Evolutionary conservation across 306 rosid genomes (phyloP), one percentile per base, ranked within the genome.

Genomic region (Calophaca sinica): DNA sequence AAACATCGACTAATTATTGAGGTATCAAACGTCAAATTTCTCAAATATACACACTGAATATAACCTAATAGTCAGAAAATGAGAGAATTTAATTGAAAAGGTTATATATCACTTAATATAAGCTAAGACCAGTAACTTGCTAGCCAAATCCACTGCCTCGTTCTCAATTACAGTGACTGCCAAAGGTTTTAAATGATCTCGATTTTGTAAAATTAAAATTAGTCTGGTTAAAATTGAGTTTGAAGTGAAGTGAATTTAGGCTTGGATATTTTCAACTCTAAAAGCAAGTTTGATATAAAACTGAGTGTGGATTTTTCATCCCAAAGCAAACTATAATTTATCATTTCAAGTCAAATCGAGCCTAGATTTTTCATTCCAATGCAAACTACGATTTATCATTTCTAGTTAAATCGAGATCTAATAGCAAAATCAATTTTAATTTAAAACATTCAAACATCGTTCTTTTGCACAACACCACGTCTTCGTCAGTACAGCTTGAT

Each of bases 81-180:
- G 7, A 59, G 2, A 68, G 3, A 9, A 72, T 7, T 36, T 32
- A 77, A 15, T 26, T 20, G 4, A 15, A 59, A 73, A 73, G 4
- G 9, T 32, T 9, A 57, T 0, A 54, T 35, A 50, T 38, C 10
- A 9, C 8, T 13, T 28, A 71, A 32, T 7, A 2, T 44, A 61
- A 53, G 61, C 52, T 33, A 72, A 79, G 20, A 79, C 55, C 58
- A 29, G 4, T 52, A 15, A 69, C 77, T 39, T 4, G 5, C 13
- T 50, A 69, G 26, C 1, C 44, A 69, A 77, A 66, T 55, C 5
- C 35, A 58, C 14, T 59, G 45, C 55, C 66, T 49, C 3, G 4
- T 59, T 38, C 80, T 38, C 59, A 80, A 44, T 50, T 50, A 51
- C 65, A 39, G 15, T 6, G 59, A 60, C 50, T 32, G 26, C n/a